Percentiles rank a stretch among this genome's conserved stretches.
phyloP scores from a whole-genome alignment of 352 stramenopile species.

The Phytophthora capsici region DNA sequence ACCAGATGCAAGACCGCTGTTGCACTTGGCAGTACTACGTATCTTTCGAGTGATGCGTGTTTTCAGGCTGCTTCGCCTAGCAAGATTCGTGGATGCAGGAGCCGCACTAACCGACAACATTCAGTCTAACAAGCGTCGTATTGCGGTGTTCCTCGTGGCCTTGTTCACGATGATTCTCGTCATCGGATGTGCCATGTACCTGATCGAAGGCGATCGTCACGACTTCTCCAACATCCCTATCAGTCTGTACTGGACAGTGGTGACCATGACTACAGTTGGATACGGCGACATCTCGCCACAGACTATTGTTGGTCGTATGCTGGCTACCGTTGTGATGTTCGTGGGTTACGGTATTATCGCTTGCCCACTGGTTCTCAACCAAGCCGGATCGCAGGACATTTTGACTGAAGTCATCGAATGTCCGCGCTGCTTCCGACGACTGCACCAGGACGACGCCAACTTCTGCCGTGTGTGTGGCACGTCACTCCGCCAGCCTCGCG shows the following conservation, averaged over 20 bases:
- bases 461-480: constrained; percentile 82
- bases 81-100: constrained; percentile 74
- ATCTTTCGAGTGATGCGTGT: constrained; percentile 85
- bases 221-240: constrained; percentile 90
- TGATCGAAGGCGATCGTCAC: constrained; percentile 80
- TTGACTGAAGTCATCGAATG: constrained; percentile 75
- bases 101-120: constrained; percentile 79
- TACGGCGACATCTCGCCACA: constrained; percentile 88
- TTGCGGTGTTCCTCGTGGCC: constrained; percentile 79
- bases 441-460: constrained; percentile 83
- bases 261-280: constrained; percentile 89
- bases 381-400: constrained; percentile 52
- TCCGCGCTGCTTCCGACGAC: constrained; percentile 70
- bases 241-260: constrained; percentile 88
- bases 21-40: constrained; percentile 71
- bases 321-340: constrained; percentile 89
- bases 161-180: constrained; percentile 82
- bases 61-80: constrained; percentile 76
- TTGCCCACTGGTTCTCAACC: constrained; percentile 81
- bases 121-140: constrained; percentile 79
- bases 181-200: constrained; percentile 85
- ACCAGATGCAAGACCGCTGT: constrained; percentile 56
- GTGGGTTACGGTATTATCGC: constrained; percentile 87
- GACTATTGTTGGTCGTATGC: constrained; percentile 78
- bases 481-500: constrained; percentile 56